Conservation (phyloP, 768 basidiomycete species). For the Russula olivacea region DNA sequence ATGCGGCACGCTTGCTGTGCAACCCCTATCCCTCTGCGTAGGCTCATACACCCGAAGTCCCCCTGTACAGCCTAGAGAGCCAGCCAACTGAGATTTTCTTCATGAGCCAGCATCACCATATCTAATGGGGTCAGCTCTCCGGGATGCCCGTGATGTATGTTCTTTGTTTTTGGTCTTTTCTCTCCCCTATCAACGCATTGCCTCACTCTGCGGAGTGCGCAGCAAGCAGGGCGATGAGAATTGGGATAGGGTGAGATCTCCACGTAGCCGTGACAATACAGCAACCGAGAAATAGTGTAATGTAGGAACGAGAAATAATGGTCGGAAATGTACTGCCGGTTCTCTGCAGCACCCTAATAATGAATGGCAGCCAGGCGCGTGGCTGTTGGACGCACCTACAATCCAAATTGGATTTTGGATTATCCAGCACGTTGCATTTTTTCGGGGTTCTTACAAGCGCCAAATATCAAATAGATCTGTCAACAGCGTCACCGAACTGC, state of each 20-base stretch:
- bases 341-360: background rate
- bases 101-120: background rate
- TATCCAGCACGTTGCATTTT: background rate
- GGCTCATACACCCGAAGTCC: background rate
- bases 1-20: background rate
- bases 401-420: background rate
- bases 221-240: background rate
- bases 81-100: background rate
- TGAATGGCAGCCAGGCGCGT: background rate
- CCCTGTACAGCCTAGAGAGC: background rate
- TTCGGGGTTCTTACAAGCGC: background rate
- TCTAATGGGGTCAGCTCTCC: background rate
- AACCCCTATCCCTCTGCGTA: slow-evolving; percentile 6
- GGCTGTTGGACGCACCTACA: background rate
- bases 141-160: background rate
- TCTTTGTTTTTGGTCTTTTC: background rate
- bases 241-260: background rate
- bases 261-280: background rate
- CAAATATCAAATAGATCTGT: background rate
- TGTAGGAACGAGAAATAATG: slow-evolving; percentile 2
- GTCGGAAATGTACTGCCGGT: background rate
- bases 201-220: background rate
- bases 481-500: background rate
- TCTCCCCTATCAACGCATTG: slow-evolving; percentile 3
- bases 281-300: background rate